Evolutionary conservation across 345 rosid genomes (phyloP), one percentile per base, ranked within the genome.

Genomic region (Gossypium australe): DNA sequence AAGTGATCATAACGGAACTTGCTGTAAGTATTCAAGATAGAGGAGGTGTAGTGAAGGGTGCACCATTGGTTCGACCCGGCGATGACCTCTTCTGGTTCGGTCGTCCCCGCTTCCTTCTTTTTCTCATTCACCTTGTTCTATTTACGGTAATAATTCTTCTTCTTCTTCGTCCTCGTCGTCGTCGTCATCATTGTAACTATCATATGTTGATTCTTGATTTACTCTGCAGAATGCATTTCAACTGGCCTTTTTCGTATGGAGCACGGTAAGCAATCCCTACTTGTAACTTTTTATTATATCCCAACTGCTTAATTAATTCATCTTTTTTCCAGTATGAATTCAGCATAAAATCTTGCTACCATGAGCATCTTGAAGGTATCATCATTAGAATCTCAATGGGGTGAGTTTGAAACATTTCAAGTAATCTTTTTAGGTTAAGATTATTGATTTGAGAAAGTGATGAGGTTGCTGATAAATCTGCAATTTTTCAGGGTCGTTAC

Each of bases 81-180:
- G 97, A 95, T 73, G 91, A 93, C 10, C 97, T 95, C 68, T 95
- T 95, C 91, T 95, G 99, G 99, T 93, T 95, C 10, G 89, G 97
- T 18, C 85, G 89, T 12, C 98, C 99, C 0, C 92, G 88, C 59
- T 80, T 95, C 74, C 73, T 95, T 62, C 98, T 95, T 82, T 89
- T 88, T 69, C 91, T 95, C 76, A 87, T 95, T 79, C 97, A 93
- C 77, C 52, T 93, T n/a, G 90, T 85, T 72, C 97, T 95, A 74
- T 95, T 95, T 81, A 92, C 88, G 98, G 97, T 92, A 86, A 18
- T 57, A 18, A 24, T 45, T 56, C 12, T 27, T 12, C 17, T 22
- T 64, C 2, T 0, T 45, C 53, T 0, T 18, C 24, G 11, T 38
- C 8, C 1, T 51, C 14, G 2, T 27, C 25, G 6, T 58, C 29